These are phyloP conservation scores for Carex parvula DNA, from an alignment of 176 grass and related monocot species.

Conservation along the genomic window DNA sequence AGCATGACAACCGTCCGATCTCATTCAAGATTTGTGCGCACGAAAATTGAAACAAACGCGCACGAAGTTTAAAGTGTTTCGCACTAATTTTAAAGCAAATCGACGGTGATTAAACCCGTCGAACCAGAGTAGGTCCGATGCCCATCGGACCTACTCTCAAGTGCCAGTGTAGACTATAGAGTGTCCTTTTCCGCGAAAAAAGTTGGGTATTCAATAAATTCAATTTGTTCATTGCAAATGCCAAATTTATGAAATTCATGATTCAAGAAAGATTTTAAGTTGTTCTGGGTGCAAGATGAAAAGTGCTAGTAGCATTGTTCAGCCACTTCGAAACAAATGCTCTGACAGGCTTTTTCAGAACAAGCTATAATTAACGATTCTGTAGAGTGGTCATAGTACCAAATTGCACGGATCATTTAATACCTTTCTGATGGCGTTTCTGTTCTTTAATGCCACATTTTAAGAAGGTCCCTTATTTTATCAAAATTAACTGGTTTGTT, in stretches of 20 bases:
- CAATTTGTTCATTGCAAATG: background rate
- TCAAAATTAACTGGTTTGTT: background rate
- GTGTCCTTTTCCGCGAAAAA: background rate
- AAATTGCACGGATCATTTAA: conserved; percentile 30
- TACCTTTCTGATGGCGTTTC: conserved; percentile 2
- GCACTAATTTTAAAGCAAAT: too few relatives aligned
- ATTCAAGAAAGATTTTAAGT: background rate
- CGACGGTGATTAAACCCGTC: too few relatives aligned
- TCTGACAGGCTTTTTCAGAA: conserved; percentile 26
- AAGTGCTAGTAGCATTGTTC: background rate
- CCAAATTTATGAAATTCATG: background rate
- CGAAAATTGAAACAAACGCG: too few relatives aligned
- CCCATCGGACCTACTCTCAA: too few relatives aligned
- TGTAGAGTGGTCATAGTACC: background rate
- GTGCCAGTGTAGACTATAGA: background rate
- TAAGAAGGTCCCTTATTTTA: background rate
- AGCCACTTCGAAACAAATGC: conserved; percentile 12
- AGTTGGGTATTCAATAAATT: background rate
- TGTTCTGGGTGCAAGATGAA: background rate
- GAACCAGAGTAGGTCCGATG: too few relatives aligned
- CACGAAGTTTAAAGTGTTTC: too few relatives aligned
- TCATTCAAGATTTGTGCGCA: too few relatives aligned
- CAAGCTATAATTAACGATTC: conserved; percentile 26
- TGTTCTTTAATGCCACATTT: background rate
- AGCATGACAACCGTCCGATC: too few relatives aligned